Conservation (phyloP, 2,329 filamentous ascomycete species). For the Fusarium sp. region DNA sequence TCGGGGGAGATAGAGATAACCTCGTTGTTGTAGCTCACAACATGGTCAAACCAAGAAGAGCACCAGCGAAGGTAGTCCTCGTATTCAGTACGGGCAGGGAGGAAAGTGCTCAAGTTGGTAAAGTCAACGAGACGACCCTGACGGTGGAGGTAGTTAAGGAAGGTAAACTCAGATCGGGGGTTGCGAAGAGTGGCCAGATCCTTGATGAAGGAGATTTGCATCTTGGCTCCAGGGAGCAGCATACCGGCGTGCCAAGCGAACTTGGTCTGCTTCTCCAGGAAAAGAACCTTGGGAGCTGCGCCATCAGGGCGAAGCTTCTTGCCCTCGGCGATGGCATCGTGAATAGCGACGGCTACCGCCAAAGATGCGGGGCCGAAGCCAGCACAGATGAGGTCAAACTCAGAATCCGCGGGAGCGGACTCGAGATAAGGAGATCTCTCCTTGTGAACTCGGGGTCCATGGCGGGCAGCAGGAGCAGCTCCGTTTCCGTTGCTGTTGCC, state of each 20-base stretch:
- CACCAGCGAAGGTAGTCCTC: constrained; percentile 98
- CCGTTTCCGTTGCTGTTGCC: constrained; percentile 37
- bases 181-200: constrained; percentile 91
- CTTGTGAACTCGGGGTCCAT: constrained; percentile 36
- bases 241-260: constrained; percentile 97
- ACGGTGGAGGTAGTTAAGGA: constrained; percentile 90
- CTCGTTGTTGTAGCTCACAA: constrained; percentile 81
- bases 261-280: constrained; percentile 83
- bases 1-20: constrained; percentile 77
- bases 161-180: constrained; percentile 91
- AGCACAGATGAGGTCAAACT: constrained; percentile 88
- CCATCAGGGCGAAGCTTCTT: constrained; percentile 53
- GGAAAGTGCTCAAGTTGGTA: constrained; percentile 88
- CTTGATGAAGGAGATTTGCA: constrained; percentile 99
- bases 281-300: constrained; percentile 76
- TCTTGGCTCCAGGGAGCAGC: constrained; percentile 90
- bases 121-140: constrained; percentile 88
- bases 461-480: constrained; percentile 28
- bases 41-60: constrained; percentile 77
- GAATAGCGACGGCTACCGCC: constrained; percentile 86
- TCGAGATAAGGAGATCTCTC: constrained; percentile 39
- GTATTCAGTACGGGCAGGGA: constrained; percentile 87
- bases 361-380: constrained; percentile 94
- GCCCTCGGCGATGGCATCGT: constrained; percentile 75
- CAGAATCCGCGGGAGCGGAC: constrained; percentile 59